phyloP scores from a whole-genome alignment of 768 basidiomycete species.

The Amanita jacksonii region DNA sequence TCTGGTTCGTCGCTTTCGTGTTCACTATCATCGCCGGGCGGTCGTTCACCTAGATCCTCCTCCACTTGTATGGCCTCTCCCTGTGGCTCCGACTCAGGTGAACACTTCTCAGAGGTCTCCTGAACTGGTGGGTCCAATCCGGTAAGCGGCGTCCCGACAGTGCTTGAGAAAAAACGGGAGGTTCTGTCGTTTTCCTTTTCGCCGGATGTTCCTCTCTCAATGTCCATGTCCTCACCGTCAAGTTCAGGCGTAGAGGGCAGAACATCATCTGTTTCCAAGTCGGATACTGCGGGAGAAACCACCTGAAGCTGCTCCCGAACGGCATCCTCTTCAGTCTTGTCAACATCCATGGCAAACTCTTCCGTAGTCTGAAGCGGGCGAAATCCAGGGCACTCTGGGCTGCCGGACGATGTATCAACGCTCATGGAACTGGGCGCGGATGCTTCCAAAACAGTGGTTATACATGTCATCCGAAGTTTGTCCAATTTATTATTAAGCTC shows the following conservation, averaged over 20 bases:
- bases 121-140: background rate
- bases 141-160: background rate
- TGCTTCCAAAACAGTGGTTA: constrained; percentile 11
- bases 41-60: background rate
- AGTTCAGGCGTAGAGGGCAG: background rate
- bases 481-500: constrained; percentile 13
- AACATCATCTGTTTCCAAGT: background rate
- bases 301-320: constrained; percentile 6
- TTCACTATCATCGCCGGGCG: background rate
- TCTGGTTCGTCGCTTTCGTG: background rate
- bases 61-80: background rate
- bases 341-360: constrained; percentile 14
- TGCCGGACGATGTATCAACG: constrained; percentile 9
- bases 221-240: background rate
- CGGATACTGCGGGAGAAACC: constrained; percentile 2
- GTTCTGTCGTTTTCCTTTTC: background rate
- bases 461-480: constrained; percentile 21
- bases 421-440: background rate
- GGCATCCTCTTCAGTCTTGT: constrained; percentile 8
- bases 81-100: background rate
- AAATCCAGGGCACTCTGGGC: background rate
- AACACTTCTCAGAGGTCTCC: background rate
- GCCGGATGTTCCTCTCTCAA: background rate
- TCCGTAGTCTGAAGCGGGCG: constrained; percentile 2
- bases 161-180: background rate